Percentiles rank a stretch among this genome's conserved stretches.
Conservation (phyloP, 768 basidiomycete genomes). For the Suillus subluteus region DNA sequence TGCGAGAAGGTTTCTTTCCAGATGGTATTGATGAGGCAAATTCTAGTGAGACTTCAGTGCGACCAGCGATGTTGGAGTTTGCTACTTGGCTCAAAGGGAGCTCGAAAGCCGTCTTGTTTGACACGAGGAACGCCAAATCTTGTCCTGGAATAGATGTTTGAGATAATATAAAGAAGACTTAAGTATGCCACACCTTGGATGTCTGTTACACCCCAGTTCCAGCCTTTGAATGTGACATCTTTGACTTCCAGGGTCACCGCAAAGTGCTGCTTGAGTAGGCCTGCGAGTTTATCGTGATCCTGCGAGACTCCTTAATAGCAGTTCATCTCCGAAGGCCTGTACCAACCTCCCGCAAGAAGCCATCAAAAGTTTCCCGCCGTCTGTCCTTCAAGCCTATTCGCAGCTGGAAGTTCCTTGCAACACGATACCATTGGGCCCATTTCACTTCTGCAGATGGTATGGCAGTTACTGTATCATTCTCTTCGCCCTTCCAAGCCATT, state of each 20-base stretch:
- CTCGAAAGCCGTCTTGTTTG: conserved; percentile 87
- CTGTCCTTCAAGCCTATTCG: conserved; percentile 80
- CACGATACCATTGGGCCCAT: conserved; percentile 89
- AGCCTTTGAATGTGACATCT: conserved; percentile 90
- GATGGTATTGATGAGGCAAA: conserved; percentile 59
- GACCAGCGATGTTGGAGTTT: conserved; percentile 97
- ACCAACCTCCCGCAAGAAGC: conserved; percentile 84
- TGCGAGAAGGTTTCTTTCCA: conserved; percentile 46
- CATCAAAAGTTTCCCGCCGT: conserved; percentile 86
- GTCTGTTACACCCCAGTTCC: conserved; percentile 98
- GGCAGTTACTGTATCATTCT: conserved; percentile 62
- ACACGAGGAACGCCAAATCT: conserved; percentile 89
- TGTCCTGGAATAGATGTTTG: conserved; percentile 55
- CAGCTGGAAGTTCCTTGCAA: conserved; percentile 91
- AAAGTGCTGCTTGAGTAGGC: conserved; percentile 86
- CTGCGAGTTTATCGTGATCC: conserved; percentile 89
- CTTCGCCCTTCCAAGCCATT: conserved; percentile 91
- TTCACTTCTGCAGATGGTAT: conserved; percentile 77
- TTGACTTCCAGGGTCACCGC: conserved; percentile 80
- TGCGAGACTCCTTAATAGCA: conserved; percentile 33
- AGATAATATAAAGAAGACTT: not conserved
- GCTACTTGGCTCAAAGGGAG: conserved; percentile 85
- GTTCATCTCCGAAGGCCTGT: conserved; percentile 1
- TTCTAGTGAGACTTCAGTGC: conserved; percentile 98
- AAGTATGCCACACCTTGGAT: conserved; percentile 73